phyloP scores from a whole-genome alignment of 176 grass and related monocot genomes.

The Urochloa ruziziensis region DNA sequence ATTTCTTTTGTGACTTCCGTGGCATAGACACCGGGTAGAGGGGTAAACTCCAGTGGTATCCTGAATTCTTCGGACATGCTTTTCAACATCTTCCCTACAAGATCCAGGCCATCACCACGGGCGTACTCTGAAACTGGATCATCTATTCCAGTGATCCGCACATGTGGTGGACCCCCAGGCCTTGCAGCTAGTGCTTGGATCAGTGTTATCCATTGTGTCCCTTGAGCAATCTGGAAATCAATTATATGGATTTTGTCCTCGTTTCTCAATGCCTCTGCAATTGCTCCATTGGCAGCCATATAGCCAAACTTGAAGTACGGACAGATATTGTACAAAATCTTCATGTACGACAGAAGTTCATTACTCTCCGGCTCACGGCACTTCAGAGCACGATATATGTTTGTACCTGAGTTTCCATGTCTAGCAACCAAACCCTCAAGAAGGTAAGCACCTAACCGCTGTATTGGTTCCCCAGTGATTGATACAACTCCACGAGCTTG shows the following conservation, averaged over 20 bases:
- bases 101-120: slow-evolving; percentile 69
- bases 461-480: slow-evolving; percentile 75
- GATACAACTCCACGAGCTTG: slow-evolving; percentile 60
- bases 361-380: slow-evolving; percentile 75
- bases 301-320: slow-evolving; percentile 99
- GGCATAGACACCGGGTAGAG: slow-evolving; percentile 46
- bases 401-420: slow-evolving; percentile 72
- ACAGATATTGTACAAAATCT: slow-evolving; percentile 81
- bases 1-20: slow-evolving; percentile 74
- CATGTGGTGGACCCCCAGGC: slow-evolving; percentile 83
- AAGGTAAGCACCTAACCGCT: slow-evolving; percentile 84
- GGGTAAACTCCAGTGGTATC: slow-evolving; percentile 84
- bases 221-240: slow-evolving; percentile 99
- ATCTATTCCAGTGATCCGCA: slow-evolving; percentile 89
- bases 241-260: slow-evolving; percentile 96
- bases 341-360: slow-evolving; percentile 92
- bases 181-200: slow-evolving; percentile 88
- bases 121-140: slow-evolving; percentile 68
- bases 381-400: slow-evolving; percentile 68
- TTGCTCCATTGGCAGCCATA: slow-evolving; percentile 97
- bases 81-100: slow-evolving; percentile 78
- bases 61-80: slow-evolving; percentile 86
- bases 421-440: slow-evolving; percentile 90
- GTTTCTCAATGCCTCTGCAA: slow-evolving; percentile 80
- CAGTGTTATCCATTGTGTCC: slow-evolving; percentile 96